Conservation (phyloP, 2,329 filamentous ascomycete species). For the Pseudophaeomoniella oleicola region DNA sequence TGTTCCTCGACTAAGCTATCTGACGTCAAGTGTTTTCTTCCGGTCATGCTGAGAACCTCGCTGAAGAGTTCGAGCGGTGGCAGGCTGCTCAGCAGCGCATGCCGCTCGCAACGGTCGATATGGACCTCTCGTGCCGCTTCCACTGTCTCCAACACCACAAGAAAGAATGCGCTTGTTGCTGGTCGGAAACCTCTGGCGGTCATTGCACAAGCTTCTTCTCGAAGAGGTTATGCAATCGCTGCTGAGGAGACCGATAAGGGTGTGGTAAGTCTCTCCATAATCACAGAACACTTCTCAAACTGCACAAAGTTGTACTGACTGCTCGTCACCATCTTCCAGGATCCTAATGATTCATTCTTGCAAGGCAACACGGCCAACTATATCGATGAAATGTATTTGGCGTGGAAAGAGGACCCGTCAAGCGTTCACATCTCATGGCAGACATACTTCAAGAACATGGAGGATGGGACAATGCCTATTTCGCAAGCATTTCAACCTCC, state of each 20-base stretch:
- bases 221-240: slow-evolving; percentile 43
- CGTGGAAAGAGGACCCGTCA: slow-evolving; percentile 85
- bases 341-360: slow-evolving; percentile 91
- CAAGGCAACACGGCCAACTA: slow-evolving; percentile 96
- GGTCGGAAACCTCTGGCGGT: slow-evolving; percentile 27
- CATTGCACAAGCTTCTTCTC: slow-evolving; percentile 25
- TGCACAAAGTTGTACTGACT: slow-evolving; percentile 2
- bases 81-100: slow-evolving; percentile 3
- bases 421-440: slow-evolving; percentile 98
- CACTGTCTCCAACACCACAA: background rate
- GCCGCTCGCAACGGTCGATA: background rate
- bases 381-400: slow-evolving; percentile 98
- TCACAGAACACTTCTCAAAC: too few species aligned
- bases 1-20: background rate
- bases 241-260: slow-evolving; percentile 45
- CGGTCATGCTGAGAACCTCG: slow-evolving; percentile 5
- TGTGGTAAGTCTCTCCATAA: slow-evolving; percentile 34
- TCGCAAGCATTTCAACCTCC: slow-evolving; percentile 94
- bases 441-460: slow-evolving; percentile 99
- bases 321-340: slow-evolving; percentile 29
- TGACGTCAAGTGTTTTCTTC: slow-evolving; percentile 15
- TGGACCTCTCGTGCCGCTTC: background rate
- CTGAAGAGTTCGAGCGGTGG: slow-evolving; percentile 3
- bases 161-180: slow-evolving; percentile 13
- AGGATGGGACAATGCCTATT: slow-evolving; percentile 93